Conservation (phyloP, 1,284 basidiomycete species). For the Moesziomyces globuligerus region DNA sequence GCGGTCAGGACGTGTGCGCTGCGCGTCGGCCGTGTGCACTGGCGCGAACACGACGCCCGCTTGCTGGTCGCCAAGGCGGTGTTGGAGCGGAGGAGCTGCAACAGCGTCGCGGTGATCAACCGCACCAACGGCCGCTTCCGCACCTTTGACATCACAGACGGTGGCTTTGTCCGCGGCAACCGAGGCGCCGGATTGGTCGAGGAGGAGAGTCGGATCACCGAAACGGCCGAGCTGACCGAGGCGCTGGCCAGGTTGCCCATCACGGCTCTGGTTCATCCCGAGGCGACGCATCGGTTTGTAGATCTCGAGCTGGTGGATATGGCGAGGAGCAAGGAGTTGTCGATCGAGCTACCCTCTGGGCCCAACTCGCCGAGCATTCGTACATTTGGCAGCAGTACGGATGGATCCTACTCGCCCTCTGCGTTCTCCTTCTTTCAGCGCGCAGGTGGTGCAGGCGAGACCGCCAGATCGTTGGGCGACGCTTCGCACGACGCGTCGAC, state of each 20-base stretch:
- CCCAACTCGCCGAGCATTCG: slow-evolving; percentile 10
- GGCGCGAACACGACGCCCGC: slow-evolving; percentile 78
- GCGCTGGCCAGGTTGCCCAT: slow-evolving; percentile 17
- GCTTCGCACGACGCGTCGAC: slow-evolving; percentile 14
- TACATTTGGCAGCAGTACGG: slow-evolving; percentile 7
- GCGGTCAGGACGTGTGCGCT: slow-evolving; percentile 70
- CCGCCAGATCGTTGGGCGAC: background rate
- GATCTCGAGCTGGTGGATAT: slow-evolving; percentile 32
- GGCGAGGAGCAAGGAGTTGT: slow-evolving; percentile 13
- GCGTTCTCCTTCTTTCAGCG: slow-evolving; percentile 23
- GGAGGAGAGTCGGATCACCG: slow-evolving; percentile 60
- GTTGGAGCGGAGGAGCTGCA: slow-evolving; percentile 72
- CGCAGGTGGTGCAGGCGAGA: slow-evolving; percentile 2
- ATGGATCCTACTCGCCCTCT: slow-evolving; percentile 25
- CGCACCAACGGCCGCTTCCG: slow-evolving; percentile 74
- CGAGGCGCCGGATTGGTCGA: slow-evolving; percentile 71
- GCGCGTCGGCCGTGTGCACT: slow-evolving; percentile 78
- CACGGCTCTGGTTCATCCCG: slow-evolving; percentile 11
- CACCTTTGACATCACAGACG: slow-evolving; percentile 74
- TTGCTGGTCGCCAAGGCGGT: slow-evolving; percentile 72
- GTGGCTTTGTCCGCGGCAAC: slow-evolving; percentile 77
- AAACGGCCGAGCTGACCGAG: slow-evolving; percentile 70
- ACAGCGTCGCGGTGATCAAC: slow-evolving; percentile 78
- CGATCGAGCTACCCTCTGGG: background rate
- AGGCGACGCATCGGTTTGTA: slow-evolving; percentile 17